Evolutionary conservation across 257 asterid species (phyloP).

Genomic region (Nicotiana tabacum): DNA sequence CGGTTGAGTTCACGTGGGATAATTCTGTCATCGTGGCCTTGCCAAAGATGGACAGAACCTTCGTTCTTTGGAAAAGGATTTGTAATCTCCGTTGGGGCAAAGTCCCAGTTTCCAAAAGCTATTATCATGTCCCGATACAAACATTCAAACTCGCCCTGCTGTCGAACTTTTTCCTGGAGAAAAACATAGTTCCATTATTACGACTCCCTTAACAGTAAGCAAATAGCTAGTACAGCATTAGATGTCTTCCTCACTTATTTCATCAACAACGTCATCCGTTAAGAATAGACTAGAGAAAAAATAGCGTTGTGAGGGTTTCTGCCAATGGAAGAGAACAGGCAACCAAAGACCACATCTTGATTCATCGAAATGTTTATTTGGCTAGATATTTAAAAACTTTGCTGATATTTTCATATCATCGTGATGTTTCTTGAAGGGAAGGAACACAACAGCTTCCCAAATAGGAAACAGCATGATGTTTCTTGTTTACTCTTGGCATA

Average conservation of each 20-base stretch:
- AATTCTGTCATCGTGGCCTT: slow-evolving; percentile 53
- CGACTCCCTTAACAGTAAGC: no score
- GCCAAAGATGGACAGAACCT: slow-evolving; percentile 78
- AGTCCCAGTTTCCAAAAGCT: slow-evolving; percentile 55
- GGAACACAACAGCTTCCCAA: no score
- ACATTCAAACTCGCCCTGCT: slow-evolving; percentile 64
- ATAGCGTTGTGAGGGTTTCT: background rate
- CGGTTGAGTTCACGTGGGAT: slow-evolving; percentile 43
- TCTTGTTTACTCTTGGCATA: no score
- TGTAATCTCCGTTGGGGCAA: slow-evolving; percentile 47
- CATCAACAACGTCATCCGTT: background rate
- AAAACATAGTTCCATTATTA: background rate
- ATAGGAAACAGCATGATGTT: no score
- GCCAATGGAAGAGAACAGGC: background rate
- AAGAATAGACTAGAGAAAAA: background rate
- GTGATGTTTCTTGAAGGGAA: no score
- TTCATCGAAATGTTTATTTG: background rate
- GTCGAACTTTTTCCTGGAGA: slow-evolving; percentile 48
- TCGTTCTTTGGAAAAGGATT: slow-evolving; percentile 61
- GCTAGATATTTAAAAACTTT: no score
- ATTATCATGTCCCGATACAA: slow-evolving; percentile 49
- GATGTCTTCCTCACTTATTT: background rate
- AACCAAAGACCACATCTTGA: background rate
- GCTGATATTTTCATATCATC: no score
- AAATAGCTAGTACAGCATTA: background rate